Percentiles rank a stretch among this genome's conserved stretches.
Evolutionary conservation across 352 stramenopile genomes (phyloP).

Genomic region (Hyaloperonospora brassicae): DNA sequence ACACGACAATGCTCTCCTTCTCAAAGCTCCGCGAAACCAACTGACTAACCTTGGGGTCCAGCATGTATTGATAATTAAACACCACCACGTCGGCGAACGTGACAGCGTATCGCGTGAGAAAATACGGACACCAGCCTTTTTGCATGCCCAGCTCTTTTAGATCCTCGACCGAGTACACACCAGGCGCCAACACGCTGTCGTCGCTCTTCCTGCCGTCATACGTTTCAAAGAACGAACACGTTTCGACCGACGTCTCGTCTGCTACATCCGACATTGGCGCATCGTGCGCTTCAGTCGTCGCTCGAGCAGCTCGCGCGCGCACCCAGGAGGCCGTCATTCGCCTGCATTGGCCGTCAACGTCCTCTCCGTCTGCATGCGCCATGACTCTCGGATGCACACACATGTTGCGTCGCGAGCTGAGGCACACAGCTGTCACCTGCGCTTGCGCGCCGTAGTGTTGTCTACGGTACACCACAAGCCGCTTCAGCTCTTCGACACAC

Average conservation of each 20-base stretch:
- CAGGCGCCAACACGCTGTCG: conserved; percentile 85
- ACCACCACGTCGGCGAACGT: conserved; percentile 96
- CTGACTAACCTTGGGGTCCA: conserved; percentile 91
- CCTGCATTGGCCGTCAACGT: conserved; percentile 94
- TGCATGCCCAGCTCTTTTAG: conserved; percentile 88
- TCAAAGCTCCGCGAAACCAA: conserved; percentile 92
- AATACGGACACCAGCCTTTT: conserved; percentile 97
- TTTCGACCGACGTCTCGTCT: conserved; percentile 36
- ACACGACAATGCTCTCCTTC: conserved; percentile 90
- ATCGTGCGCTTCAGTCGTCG: conserved; percentile 11
- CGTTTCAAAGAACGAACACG: conserved; percentile 88
- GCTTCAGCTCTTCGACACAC: conserved; percentile 96
- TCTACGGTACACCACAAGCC: conserved; percentile 81
- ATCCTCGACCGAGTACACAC: conserved; percentile 96
- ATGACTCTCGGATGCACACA: conserved; percentile 96
- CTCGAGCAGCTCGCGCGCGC: conserved; percentile 54
- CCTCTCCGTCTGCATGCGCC: conserved; percentile 92
- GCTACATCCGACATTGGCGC: conserved; percentile 1
- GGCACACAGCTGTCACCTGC: conserved; percentile 80
- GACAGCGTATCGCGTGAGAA: conserved; percentile 95
- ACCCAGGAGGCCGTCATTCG: conserved; percentile 98
- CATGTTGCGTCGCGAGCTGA: conserved; percentile 95
- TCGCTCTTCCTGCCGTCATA: conserved; percentile 85
- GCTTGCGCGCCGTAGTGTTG: conserved; percentile 52
- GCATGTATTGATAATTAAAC: conserved; percentile 99